A percentile compares a stretch with the other conserved stretches of the same genome.
Conservation (phyloP, 2,329 filamentous ascomycete genomes). For the Trichoderma sp. region DNA sequence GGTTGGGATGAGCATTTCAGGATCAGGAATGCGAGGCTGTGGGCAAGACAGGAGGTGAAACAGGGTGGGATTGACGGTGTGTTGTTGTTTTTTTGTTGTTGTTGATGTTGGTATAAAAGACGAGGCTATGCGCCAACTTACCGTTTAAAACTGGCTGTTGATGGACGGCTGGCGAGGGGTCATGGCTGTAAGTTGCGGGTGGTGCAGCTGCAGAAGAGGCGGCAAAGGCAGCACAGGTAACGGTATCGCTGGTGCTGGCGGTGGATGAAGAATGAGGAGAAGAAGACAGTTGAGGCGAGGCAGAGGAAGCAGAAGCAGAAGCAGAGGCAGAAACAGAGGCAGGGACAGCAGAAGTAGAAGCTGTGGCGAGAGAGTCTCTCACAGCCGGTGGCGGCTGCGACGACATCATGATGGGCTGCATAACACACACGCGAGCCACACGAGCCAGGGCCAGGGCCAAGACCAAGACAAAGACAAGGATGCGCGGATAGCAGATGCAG, state of each 20-base stretch:
- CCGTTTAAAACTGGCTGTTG: constrained; percentile 1
- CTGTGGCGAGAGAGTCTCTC: constrained; percentile 7
- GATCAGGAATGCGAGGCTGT: constrained; percentile 3
- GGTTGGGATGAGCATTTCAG: neutral
- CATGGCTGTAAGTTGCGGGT: neutral
- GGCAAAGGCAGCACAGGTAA: neutral
- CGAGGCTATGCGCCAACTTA: neutral
- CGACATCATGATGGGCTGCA: constrained; percentile 15
- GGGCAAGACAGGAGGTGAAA: neutral
- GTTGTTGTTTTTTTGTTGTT: neutral
- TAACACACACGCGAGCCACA: constrained; percentile 17
- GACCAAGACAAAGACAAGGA: neutral
- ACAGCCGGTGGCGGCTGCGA: constrained; percentile 8
- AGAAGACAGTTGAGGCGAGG: neutral
- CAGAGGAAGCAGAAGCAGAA: neutral
- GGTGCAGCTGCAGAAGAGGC: neutral
- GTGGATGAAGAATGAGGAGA: neutral
- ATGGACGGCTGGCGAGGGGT: neutral
- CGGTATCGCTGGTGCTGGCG: constrained; percentile 1
- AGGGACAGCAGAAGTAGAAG: neutral
- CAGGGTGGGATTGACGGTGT: neutral
- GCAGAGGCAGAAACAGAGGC: neutral
- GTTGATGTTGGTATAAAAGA: neutral
- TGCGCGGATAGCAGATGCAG: neutral
- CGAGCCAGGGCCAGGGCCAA: neutral